Conservation (phyloP, 345 rosid genomes). For the Trapa bicornis region DNA sequence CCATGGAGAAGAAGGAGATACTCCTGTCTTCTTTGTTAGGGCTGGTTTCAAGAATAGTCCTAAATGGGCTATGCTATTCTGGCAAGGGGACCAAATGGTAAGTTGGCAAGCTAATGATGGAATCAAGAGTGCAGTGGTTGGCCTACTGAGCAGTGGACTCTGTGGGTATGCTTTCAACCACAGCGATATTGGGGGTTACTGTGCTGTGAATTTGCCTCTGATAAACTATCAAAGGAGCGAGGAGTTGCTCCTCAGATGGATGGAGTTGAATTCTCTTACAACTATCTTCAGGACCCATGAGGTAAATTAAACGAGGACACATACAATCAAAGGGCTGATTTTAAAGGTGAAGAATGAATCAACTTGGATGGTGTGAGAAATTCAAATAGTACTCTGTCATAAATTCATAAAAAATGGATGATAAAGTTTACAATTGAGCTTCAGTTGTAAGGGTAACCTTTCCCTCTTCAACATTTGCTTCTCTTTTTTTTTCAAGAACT, state of each 20-base stretch:
- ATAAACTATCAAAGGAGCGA: slow-evolving; percentile 44
- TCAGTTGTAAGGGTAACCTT: too few relatives aligned
- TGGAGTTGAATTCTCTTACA: slow-evolving; percentile 65
- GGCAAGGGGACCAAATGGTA: slow-evolving; percentile 86
- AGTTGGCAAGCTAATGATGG: slow-evolving; percentile 73
- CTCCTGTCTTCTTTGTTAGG: slow-evolving; percentile 56
- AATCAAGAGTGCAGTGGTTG: slow-evolving; percentile 58
- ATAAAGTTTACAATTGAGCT: too few relatives aligned
- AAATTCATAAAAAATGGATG: too few relatives aligned
- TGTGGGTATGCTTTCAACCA: slow-evolving; percentile 66
- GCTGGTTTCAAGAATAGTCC: slow-evolving; percentile 67
- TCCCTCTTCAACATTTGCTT: slow-evolving; percentile 4
- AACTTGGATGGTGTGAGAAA: slow-evolving; percentile 2
- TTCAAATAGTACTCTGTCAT: not conserved
- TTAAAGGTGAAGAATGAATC: not conserved
- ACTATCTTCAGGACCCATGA: slow-evolving; percentile 61
- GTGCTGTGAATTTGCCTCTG: slow-evolving; percentile 43
- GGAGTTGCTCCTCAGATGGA: slow-evolving; percentile 63
- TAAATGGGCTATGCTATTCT: slow-evolving; percentile 62
- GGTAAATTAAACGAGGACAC: slow-evolving; percentile 15
- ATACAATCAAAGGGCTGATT: not conserved
- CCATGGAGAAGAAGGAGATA: slow-evolving; percentile 28
- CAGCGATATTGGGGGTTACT: slow-evolving; percentile 70
- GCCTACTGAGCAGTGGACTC: slow-evolving; percentile 51
- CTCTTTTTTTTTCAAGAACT: not conserved